Evolutionary conservation across 2,329 filamentous ascomycete genomes (phyloP).

Genomic region (Fusarium euwallaceae): DNA sequence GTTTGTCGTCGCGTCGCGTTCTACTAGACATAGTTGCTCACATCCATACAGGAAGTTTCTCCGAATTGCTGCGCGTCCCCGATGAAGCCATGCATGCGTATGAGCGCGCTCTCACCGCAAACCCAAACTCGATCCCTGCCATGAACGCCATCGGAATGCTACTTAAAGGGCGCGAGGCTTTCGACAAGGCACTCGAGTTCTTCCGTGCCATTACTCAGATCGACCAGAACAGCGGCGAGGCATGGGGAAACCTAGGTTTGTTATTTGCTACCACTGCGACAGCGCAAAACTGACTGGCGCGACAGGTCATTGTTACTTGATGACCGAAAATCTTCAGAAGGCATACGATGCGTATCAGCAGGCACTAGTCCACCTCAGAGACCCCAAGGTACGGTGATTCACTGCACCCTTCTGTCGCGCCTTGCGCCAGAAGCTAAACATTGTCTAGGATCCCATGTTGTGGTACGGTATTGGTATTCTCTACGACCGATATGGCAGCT

Average conservation of each 20-base stretch:
- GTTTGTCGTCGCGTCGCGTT: conserved; percentile 65
- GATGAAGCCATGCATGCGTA: conserved; percentile 93
- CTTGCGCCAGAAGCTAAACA: conserved; percentile 23
- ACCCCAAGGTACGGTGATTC: conserved; percentile 81
- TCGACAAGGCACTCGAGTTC: conserved; percentile 93
- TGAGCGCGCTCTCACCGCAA: conserved; percentile 89
- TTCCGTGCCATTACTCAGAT: conserved; percentile 91
- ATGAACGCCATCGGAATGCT: conserved; percentile 97
- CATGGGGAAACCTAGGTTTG: conserved; percentile 94
- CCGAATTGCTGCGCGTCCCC: conserved; percentile 87
- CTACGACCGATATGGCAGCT: conserved; percentile 94
- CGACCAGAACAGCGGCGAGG: conserved; percentile 90
- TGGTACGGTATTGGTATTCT: conserved; percentile 99
- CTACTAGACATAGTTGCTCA: conserved; percentile 35
- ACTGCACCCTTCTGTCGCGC: background rate
- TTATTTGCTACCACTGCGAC: conserved; percentile 21
- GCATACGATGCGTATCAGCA: conserved; percentile 98
- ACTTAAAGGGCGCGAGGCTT: conserved; percentile 91
- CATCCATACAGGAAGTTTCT: conserved; percentile 76
- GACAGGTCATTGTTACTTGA: conserved; percentile 94
- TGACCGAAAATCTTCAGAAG: conserved; percentile 98
- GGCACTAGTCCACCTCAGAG: conserved; percentile 90
- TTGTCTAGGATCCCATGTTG: conserved; percentile 85
- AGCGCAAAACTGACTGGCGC: conserved; percentile 30
- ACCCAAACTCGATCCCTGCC: conserved; percentile 87